Conservation (phyloP, 208 protist species). For the Tritrichomonas foetus region DNA sequence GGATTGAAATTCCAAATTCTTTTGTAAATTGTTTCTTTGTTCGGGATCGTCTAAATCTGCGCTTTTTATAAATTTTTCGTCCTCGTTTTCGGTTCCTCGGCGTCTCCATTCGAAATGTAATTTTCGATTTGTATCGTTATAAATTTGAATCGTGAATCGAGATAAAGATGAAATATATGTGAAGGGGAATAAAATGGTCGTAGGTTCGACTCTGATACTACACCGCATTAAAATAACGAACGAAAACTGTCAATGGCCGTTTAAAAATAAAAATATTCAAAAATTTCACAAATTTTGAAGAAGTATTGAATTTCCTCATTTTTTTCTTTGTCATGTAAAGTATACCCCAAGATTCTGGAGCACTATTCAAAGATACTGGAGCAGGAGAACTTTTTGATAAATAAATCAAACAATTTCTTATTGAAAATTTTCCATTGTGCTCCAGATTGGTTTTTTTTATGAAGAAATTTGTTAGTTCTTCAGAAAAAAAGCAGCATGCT, state of each 20-base stretch:
- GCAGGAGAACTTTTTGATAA: too few relatives aligned
- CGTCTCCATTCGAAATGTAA: conserved; percentile 15
- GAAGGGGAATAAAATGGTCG: background rate
- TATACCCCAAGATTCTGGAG: too few relatives aligned
- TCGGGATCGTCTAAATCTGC: background rate
- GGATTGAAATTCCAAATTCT: background rate
- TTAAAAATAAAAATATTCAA: background rate
- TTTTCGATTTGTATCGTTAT: background rate
- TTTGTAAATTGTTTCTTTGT: background rate
- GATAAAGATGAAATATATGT: background rate
- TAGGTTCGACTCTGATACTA: background rate
- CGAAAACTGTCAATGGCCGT: background rate
- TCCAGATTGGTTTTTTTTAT: too few relatives aligned
- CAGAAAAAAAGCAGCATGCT: too few relatives aligned
- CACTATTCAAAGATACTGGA: too few relatives aligned
- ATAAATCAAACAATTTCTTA: too few relatives aligned
- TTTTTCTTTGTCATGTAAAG: background rate
- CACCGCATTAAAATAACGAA: background rate
- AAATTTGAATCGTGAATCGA: background rate
- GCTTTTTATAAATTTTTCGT: background rate
- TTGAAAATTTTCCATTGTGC: too few relatives aligned
- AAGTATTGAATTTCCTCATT: background rate
- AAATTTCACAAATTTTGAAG: background rate
- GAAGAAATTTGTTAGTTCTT: too few relatives aligned
- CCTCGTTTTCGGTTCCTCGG: background rate